Evolutionary conservation across 2,329 filamentous ascomycete species (phyloP).

Genomic region (Fusarium sp.): DNA sequence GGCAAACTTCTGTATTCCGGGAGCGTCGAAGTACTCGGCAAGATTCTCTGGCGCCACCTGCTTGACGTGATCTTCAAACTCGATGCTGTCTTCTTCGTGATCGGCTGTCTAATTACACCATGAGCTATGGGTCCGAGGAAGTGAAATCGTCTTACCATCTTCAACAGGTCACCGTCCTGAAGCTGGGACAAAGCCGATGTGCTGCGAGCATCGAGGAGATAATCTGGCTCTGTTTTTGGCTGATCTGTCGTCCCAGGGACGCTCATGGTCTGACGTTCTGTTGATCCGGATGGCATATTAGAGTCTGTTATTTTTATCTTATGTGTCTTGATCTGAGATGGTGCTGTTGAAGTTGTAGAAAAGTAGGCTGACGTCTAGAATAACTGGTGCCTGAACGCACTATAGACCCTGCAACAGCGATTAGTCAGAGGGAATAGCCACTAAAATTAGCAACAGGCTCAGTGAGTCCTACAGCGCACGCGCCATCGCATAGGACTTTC

Average conservation of each 20-base stretch:
- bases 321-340: neutral
- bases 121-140: neutral
- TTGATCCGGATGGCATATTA: neutral
- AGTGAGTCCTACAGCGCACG: neutral
- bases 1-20: neutral
- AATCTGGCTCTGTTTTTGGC: neutral
- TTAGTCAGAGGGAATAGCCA: neutral
- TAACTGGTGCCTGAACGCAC: neutral
- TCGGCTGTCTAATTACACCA: neutral
- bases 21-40: neutral
- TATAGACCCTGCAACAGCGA: neutral
- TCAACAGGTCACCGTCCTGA: slow-evolving; percentile 11
- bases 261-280: neutral
- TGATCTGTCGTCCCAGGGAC: neutral
- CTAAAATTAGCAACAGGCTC: accelerated
- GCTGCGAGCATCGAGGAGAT: neutral
- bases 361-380: neutral
- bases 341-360: neutral
- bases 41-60: neutral
- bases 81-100: neutral
- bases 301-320: neutral
- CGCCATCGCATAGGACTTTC: accelerated
- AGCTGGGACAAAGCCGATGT: neutral
- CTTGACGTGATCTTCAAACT: neutral
- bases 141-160: neutral